These are phyloP conservation scores for Trichocomaceae sp. DNA, from an alignment of 2,329 filamentous ascomycete species.

Conservation along the genomic window DNA sequence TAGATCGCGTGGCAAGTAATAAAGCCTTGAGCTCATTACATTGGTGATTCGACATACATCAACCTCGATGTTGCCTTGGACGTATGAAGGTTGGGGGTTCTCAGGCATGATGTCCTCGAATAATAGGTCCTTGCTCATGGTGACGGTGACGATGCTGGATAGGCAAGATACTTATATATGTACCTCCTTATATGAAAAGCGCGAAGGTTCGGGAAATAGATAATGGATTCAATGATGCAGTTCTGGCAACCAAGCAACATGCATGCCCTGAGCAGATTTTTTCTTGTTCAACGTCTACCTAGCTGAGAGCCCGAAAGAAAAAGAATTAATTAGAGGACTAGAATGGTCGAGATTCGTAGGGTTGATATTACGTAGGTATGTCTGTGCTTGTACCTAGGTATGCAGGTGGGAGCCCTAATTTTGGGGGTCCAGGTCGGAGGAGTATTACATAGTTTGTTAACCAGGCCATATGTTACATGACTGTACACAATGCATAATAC, in stretches of 20 bases:
- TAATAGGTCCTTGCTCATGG: not conserved
- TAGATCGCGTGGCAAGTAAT: not conserved
- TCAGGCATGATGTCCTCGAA: not conserved
- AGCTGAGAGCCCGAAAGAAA: not conserved
- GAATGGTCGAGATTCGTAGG: too few relatives aligned
- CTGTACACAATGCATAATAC: not conserved
- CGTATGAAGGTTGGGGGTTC: conserved; percentile 10
- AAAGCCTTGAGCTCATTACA: not conserved
- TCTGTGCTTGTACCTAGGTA: not conserved
- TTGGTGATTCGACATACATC: conserved; percentile 8
- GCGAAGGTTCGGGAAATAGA: not conserved
- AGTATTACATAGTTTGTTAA: too few relatives aligned
- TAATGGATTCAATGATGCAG: not conserved
- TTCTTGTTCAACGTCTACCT: not conserved
- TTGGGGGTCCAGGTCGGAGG: too few relatives aligned
- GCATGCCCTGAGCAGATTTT: not conserved
- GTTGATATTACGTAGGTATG: not conserved
- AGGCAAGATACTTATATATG: not conserved
- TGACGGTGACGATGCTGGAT: not conserved
- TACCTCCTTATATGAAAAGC: not conserved
- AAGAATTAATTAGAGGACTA: not conserved
- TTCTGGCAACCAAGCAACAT: not conserved
- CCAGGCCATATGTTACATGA: too few relatives aligned
- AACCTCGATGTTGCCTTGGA: conserved; percentile 10
- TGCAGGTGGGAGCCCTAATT: not conserved